phyloP scores from a whole-genome alignment of 2,329 filamentous ascomycete species.

The Myriosclerotinia duriaeana region DNA sequence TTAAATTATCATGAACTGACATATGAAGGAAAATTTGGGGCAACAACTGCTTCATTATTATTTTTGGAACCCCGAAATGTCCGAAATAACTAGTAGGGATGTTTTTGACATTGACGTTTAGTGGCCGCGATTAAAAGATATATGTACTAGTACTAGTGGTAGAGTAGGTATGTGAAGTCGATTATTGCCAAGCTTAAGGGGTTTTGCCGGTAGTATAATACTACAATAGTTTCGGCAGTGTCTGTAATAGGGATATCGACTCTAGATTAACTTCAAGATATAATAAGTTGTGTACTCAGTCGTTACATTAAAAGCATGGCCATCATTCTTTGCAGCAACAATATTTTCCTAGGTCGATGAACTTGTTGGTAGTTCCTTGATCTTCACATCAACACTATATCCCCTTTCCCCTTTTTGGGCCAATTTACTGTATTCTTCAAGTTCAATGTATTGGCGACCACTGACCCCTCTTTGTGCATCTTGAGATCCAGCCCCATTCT shows the following conservation, averaged over 20 bases:
- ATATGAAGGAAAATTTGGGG: not conserved
- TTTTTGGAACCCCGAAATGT: not conserved
- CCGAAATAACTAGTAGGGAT: constrained; percentile 6
- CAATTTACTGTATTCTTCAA: not conserved
- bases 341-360: constrained; percentile 9
- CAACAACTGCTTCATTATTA: not conserved
- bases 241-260: not conserved
- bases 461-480: not conserved
- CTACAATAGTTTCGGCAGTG: not conserved
- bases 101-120: not conserved
- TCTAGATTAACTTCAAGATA: too few species aligned
- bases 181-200: constrained; percentile 7
- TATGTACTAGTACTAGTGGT: too few species aligned
- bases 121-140: not conserved
- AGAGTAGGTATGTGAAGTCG: not conserved
- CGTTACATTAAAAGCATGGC: not conserved
- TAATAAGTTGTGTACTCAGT: not conserved
- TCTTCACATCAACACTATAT: not conserved
- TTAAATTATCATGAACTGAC: not conserved
- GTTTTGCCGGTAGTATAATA: not conserved
- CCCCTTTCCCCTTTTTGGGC: not conserved
- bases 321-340: not conserved
- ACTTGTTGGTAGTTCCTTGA: not conserved
- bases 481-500: not conserved
- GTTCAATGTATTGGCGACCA: constrained; percentile 13